phyloP scores from a whole-genome alignment of 257 asterid genomes.

The Solanum lycopersicoides region DNA sequence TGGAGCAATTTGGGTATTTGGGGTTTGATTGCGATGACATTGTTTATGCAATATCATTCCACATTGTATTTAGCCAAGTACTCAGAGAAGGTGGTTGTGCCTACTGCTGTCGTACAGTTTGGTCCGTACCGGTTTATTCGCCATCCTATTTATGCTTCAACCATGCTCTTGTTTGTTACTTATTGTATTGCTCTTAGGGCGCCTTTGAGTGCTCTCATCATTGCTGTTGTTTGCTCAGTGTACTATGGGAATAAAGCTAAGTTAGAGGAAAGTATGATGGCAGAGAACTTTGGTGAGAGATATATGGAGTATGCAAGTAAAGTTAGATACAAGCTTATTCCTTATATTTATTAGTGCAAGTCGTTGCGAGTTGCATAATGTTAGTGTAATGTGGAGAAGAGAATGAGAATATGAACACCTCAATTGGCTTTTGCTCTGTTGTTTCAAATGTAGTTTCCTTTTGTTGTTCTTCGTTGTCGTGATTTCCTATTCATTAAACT shows the following conservation, averaged over 20 bases:
- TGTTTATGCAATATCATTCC: constrained; percentile 77
- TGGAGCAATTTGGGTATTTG: constrained; percentile 56
- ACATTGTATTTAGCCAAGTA: constrained; percentile 80
- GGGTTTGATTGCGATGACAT: constrained; percentile 41
- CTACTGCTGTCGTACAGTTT: constrained; percentile 84
- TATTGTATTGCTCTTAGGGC: constrained; percentile 76
- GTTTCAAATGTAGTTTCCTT: neutral
- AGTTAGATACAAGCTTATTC: constrained; percentile 72
- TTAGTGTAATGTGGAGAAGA: neutral
- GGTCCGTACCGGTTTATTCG: constrained; percentile 90
- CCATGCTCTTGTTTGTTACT: constrained; percentile 69
- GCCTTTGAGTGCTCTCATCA: constrained; percentile 48
- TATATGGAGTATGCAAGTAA: constrained; percentile 48
- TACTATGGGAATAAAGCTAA: constrained; percentile 73
- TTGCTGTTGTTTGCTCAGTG: constrained; percentile 39
- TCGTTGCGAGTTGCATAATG: neutral
- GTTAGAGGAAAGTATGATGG: constrained; percentile 74
- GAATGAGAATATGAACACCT: neutral
- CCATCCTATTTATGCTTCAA: constrained; percentile 92
- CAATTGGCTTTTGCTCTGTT: neutral
- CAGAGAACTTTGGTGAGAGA: constrained; percentile 60
- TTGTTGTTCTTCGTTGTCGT: neutral
- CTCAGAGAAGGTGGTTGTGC: constrained; percentile 92
- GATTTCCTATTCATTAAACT: neutral
- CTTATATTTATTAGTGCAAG: constrained; percentile 62